Base-by-base conservation (phyloP, 257 asterid genomes). In the Nemophila menziesii region DNA sequence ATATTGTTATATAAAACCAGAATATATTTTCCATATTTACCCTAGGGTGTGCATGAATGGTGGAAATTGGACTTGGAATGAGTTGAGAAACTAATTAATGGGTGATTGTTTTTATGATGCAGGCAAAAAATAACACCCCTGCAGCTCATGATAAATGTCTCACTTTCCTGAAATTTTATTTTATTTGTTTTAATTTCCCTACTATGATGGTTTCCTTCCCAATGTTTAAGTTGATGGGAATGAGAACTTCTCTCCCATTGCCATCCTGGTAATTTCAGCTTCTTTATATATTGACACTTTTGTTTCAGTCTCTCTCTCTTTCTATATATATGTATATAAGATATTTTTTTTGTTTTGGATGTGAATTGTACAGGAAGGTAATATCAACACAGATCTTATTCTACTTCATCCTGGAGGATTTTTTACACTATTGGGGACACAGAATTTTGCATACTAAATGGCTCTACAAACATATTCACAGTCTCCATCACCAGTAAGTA, bases 401-500 rank as follows among this genome's bases (percentile, higher is more conserved):
- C 73, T 87, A 87, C 79, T 87, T 87, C 66, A 69, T 83, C 63
- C 69, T 87, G 54, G 97, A 87, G 65, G 97, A 83, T 63, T 87
- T 87, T 57, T 65, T 87, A 40, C 83, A 83, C 83, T 87, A 87
- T 57, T 87, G 97, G 97, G 97, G 97, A 44, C 97, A 83, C 60
- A 65, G 93, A 75, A 60, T 87, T 49, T 72, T 87, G 58, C 97
- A 87, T 61, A 78, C 97, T 34, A 87, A 87, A 73, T 87, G 97
- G 97, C 95, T 87, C 58, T 87, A 87, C 82, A 78, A 87, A 81
- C 93, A 87, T 58, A 92, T 87, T 29, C 97, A 87, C 69, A 83
- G 97, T 56, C 95, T 87, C 63, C 97, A 87, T 71, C 97, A 87
- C 4, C 95, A 87, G 97, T 87, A 66, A 75, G 97, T 65, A 16